Base-by-base conservation (phyloP, 345 rosid genomes). In the Lepidium africanum region DNA sequence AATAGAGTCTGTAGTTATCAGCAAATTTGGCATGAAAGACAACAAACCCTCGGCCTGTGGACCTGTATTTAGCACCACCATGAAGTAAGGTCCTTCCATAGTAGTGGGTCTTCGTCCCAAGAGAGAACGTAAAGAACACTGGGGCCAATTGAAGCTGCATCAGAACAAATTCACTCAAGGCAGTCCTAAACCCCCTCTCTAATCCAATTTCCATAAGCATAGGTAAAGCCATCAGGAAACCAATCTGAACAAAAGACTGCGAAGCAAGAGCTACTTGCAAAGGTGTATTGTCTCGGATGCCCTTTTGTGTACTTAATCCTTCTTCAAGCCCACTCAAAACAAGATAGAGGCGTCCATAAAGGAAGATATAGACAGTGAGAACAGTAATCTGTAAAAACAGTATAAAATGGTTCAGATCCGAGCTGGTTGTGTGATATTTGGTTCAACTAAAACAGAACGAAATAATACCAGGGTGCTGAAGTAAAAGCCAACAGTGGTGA, bases 11-110 rank as follows among this genome's bases (percentile, higher is more conserved):
- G 69, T 95, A 95, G 63, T 95, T 95, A 42, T 95, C 99, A 49
- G 99, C 99, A 80, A 95, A 95, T 79, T 95, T 95, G 65, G 99
- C 99, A 69, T 95, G 99, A 66, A 95, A 95, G 78, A 95, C 97
- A 39, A 95, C 99, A 71, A 95, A 95, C 3, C 99, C 97, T 68
- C 99, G 85, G 63, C 99, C 99, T 58, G 99, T 95, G 21, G 91
- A 70, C 82, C 99, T 85, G 72, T 91, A 95, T 76, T 89, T 91
- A 49, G 97, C 96, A 54, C 99, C 99, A 38, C 99, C 99, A 59
- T 95, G 99, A 58, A 91, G 97, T 57, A 95, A 70, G 1, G 99
- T 95, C 73, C 99, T 85, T 69, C 99, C 99, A 63, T 84, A 91
- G 66, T 95, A 91, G 49, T 91, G 99, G 30, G 99, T 91, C 87